Evolutionary conservation across 441 rosid genomes (phyloP), one percentile per base, ranked within the genome.

Genomic region (Daphne laureola): DNA sequence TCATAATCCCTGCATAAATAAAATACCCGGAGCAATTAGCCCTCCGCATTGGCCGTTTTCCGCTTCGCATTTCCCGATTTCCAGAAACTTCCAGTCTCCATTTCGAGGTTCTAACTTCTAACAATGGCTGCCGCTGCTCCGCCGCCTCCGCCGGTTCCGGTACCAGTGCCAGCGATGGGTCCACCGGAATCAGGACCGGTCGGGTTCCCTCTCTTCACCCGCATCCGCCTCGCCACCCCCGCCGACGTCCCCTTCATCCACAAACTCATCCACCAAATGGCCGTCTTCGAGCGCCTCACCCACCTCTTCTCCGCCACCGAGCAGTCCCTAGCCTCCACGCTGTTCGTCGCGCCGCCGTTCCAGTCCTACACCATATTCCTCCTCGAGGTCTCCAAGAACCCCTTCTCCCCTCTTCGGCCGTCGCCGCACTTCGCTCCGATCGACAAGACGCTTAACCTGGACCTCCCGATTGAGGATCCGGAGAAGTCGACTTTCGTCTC

Each of bases 41-140:
- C 13, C 3, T 17, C 52, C 21, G 1, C 14, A 5, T 31, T 9
- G 36, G 0, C 9, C 2, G 25, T 21, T 2, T 4, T 31, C 21
- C 31, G 14, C 9, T 23, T 12, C 18, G 23, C 40, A n/a, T 57
- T 5, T 36, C 12, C 25, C 40, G 17, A 27, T 27, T 13, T 36
- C 0, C 14, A 40, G 62, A 55, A 23, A 31, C 44, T n/a, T 4
- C 59, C 3, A 2, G n/a, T 8, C 26, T 35, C 5, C 42, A 5
- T 3, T 14, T 12, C 26, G 25, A 14, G 18, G 1, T 31, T 15
- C n/a, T 14, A 42, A 36, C 25, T 31, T 15, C n/a, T 14, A 42
- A 36, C 25, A 21, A 88, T 88, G 96, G 98, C 96, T 18, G 92
- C 94, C 9, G 95, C 95, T 7, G 95, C 95, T 1, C 91, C 96